These are phyloP conservation scores for Cladophialophora yegresii DNA, from an alignment of 2,329 filamentous ascomycete species.

Conservation along the genomic window DNA sequence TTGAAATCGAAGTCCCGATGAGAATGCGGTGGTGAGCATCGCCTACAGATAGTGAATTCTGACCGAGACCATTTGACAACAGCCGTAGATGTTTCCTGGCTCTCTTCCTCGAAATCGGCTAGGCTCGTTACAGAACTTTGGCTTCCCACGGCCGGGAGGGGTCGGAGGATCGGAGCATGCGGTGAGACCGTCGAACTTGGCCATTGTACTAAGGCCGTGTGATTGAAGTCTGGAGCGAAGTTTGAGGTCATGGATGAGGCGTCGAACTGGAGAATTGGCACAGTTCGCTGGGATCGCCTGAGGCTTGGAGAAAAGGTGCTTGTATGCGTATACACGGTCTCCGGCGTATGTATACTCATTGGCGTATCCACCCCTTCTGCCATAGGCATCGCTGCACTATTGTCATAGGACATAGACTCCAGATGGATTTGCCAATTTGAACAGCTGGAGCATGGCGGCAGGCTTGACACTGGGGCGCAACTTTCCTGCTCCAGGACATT, in stretches of 20 bases:
- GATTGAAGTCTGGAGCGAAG: not conserved
- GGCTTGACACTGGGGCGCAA: not conserved
- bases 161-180: not conserved
- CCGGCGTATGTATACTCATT: not conserved
- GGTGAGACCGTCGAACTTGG: not conserved
- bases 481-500: not conserved
- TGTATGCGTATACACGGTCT: not conserved
- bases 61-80: not conserved
- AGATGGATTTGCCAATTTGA: not conserved
- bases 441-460: not conserved
- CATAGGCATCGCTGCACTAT: not conserved
- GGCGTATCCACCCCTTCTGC: not conserved
- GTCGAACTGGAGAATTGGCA: not conserved
- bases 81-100: not conserved
- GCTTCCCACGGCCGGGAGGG: not conserved
- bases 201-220: not conserved
- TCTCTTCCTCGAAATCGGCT: not conserved
- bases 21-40: slow-evolving; percentile 3
- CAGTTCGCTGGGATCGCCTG: not conserved
- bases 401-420: not conserved
- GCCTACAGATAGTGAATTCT: not conserved
- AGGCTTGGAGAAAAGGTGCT: not conserved
- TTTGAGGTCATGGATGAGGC: not conserved
- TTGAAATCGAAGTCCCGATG: slow-evolving; percentile 13
- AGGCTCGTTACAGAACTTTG: not conserved